Evolutionary conservation across 805 yeast genomes (phyloP), one percentile per base, ranked within the genome.

Genomic region (Candida insectalens): DNA sequence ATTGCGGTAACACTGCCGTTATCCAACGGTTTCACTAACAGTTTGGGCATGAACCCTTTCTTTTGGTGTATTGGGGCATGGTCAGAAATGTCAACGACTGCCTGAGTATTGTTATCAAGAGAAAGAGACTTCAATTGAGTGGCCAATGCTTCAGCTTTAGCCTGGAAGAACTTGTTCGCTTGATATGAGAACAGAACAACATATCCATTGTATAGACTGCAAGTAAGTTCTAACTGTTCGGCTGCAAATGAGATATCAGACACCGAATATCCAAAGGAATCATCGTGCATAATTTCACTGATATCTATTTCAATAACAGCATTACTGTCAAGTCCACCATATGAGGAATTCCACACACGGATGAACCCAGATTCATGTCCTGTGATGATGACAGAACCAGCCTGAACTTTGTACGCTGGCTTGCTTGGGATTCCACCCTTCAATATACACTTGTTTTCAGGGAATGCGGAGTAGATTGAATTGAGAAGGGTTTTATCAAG

Each of bases 331-430:
- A 77, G 47, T 40, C 83, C 95, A 15, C 82, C 81, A 36, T 77
- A 74, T 0, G 94, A 75, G 0, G 85, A 78, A 57, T 89, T 95
- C 76, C 87, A 78, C 7, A 89, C 63, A 35, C 96, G 67, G 0
- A 92, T 73, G 23, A 78, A 70, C 0, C 96, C 97, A 51, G 80
- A 80, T 23, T 77, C 71, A 50, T 92, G 95, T 1, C 96, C 97
- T 0, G 95, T 77, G 1, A 85, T 76, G 27, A 88, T 61, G 9
- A 71, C 71, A 3, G 78, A 71, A 27, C 82, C 65, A 16, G 62
- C 55, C 23, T 70, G 76, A 2, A 67, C 60, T 32, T 76, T 67
- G 26, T 67, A 54, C 20, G 60, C 62, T 16, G 69, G 65, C 21
- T 66, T 59, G 0, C 66, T 67, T 0, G 95, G 81, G 3, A 77